Conservation (phyloP, 768 basidiomycete genomes). For the Neoboletus subvelutipes region DNA sequence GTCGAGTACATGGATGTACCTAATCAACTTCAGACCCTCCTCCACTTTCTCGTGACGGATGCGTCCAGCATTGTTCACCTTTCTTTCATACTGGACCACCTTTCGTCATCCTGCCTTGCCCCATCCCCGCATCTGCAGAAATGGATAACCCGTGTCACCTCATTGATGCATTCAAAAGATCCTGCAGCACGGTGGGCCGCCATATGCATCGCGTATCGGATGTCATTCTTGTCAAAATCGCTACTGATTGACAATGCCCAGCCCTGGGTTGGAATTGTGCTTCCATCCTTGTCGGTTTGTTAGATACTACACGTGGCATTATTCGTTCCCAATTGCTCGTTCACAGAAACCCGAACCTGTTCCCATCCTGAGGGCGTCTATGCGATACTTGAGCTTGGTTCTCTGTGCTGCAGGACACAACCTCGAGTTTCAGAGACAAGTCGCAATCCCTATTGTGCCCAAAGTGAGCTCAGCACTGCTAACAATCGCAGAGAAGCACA, state of each 20-base stretch:
- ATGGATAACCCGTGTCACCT: constrained; percentile 73
- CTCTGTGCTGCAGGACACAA: constrained; percentile 58
- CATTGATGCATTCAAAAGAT: constrained; percentile 76
- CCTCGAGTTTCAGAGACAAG: constrained; percentile 82
- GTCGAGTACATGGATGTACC: constrained; percentile 40
- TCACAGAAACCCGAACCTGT: constrained; percentile 65
- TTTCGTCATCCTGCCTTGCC: constrained; percentile 51
- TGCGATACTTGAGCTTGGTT: constrained; percentile 62
- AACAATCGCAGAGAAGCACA: constrained; percentile 50
- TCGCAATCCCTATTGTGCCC: constrained; percentile 66
- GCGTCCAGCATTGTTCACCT: constrained; percentile 56
- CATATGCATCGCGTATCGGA: constrained; percentile 69
- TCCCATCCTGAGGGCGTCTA: constrained; percentile 58
- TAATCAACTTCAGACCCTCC: constrained; percentile 59
- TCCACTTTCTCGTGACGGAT: constrained; percentile 74
- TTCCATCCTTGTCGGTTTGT: constrained; percentile 73
- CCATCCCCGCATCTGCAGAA: constrained; percentile 69
- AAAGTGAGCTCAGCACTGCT: constrained; percentile 67
- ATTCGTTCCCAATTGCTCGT: constrained; percentile 15
- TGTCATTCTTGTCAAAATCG: constrained; percentile 53
- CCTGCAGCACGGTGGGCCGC: constrained; percentile 80
- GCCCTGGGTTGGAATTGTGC: constrained; percentile 63
- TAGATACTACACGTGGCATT: constrained; percentile 17
- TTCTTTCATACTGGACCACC: constrained; percentile 54
- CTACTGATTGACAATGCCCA: constrained; percentile 71